phyloP scores from a whole-genome alignment of 768 basidiomycete genomes.

The Mycena albidolilacea region DNA sequence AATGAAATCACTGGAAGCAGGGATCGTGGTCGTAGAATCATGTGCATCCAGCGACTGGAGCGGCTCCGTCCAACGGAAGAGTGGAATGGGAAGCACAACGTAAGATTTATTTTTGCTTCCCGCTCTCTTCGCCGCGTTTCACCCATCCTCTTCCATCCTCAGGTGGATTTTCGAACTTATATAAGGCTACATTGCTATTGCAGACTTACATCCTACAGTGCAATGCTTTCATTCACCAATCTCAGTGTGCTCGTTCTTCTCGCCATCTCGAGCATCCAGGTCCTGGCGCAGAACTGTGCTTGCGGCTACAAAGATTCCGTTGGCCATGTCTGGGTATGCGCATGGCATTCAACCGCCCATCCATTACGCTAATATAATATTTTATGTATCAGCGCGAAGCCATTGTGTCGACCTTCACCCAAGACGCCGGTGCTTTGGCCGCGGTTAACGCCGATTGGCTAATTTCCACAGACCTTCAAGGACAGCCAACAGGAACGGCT shows the following conservation, averaged over 20 bases:
- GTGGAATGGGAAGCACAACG: neutral
- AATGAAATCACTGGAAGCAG: neutral
- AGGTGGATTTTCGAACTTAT: neutral
- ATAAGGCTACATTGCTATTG: neutral
- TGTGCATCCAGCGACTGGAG: conserved; percentile 2
- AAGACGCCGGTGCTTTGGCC: conserved; percentile 33
- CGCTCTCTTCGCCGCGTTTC: neutral
- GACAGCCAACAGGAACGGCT: conserved; percentile 23
- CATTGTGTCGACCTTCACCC: conserved; percentile 36
- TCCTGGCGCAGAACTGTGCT: conserved; percentile 31
- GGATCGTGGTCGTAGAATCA: conserved; percentile 1
- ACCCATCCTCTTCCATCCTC: neutral
- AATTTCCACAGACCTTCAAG: conserved; percentile 28
- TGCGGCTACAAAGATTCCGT: conserved; percentile 38
- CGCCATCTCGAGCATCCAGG: conserved; percentile 7
- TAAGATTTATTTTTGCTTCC: neutral
- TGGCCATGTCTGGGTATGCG: conserved; percentile 36
- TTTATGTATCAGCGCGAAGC: conserved; percentile 28
- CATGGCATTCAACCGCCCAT: neutral
- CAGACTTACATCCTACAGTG: neutral
- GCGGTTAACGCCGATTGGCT: conserved; percentile 36
- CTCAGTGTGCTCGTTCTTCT: conserved; percentile 10
- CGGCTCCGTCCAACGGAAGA: conserved; percentile 1
- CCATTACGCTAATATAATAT: neutral
- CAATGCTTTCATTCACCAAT: conserved; percentile 16